Conservation (phyloP, 306 rosid species). For the Cucurbita argyrosperma region DNA sequence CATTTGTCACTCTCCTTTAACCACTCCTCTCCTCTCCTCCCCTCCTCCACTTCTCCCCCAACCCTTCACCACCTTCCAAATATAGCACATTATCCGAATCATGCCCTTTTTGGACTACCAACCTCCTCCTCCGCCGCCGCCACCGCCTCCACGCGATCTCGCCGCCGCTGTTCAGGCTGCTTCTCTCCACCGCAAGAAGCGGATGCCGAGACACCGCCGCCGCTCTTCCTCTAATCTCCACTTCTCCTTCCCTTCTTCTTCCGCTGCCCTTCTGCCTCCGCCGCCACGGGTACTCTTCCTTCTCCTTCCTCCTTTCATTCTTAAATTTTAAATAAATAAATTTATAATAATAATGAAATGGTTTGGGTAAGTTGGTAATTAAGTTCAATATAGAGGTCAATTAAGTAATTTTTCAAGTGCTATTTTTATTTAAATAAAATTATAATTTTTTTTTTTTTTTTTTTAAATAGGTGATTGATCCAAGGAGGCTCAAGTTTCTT, state of each 20-base stretch:
- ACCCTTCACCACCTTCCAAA: not conserved
- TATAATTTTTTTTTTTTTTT: too few relatives aligned
- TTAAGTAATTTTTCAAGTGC: not conserved
- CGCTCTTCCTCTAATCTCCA: constrained; percentile 28
- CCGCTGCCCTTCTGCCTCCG: constrained; percentile 31
- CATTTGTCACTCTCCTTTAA: not conserved
- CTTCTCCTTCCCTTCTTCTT: constrained; percentile 12
- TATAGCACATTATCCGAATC: not conserved
- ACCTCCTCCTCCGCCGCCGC: not conserved
- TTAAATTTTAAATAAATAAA: too few relatives aligned
- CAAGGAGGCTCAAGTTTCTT: constrained; percentile 47
- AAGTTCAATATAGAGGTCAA: not conserved
- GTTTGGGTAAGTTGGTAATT: not conserved
- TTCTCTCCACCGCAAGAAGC: constrained; percentile 52
- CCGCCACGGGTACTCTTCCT: constrained; percentile 40
- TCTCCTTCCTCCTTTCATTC: not conserved
- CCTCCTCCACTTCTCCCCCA: not conserved
- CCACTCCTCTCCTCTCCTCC: not conserved
- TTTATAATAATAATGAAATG: too few relatives aligned
- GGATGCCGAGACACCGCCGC: constrained; percentile 62
- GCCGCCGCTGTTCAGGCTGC: not conserved
- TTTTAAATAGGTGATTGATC: constrained; percentile 38
- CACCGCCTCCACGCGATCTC: not conserved
- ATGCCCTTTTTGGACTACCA: not conserved
- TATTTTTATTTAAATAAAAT: too few relatives aligned